Evolutionary conservation across 257 asterid genomes (phyloP).

Genomic region (Nicotiana undulata): DNA sequence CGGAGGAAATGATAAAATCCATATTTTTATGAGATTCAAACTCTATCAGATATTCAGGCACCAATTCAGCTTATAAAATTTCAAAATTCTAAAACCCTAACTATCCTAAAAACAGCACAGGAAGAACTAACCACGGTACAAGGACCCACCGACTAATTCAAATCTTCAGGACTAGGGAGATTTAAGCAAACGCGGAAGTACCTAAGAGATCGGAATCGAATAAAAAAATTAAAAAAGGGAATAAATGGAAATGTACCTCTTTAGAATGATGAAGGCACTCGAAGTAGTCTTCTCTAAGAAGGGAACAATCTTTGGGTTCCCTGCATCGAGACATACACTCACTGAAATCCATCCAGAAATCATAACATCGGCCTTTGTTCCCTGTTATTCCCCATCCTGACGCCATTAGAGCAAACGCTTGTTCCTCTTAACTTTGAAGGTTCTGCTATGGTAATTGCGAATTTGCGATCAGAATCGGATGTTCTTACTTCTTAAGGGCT

Average conservation of each 20-base stretch:
- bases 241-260: conserved; percentile 42
- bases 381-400: conserved; percentile 98
- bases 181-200: not conserved
- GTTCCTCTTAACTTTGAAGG: not conserved
- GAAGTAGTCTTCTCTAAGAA: conserved; percentile 91
- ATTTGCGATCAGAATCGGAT: not conserved
- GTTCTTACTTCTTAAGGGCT: not conserved
- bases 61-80: not conserved
- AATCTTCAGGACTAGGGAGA: not conserved
- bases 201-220: not conserved
- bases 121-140: not conserved
- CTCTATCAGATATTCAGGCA: not conserved
- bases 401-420: conserved; percentile 39
- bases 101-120: not conserved
- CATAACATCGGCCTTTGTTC: conserved; percentile 93
- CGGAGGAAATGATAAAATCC: not conserved
- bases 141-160: not conserved
- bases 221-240: not conserved
- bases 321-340: conserved; percentile 94
- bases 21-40: not conserved
- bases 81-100: not conserved
- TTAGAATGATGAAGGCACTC: conserved; percentile 98
- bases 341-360: conserved; percentile 96
- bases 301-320: conserved; percentile 81
- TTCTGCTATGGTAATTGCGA: not conserved